phyloP scores from a whole-genome alignment of 768 basidiomycete species.

The Lactarius vividus region DNA sequence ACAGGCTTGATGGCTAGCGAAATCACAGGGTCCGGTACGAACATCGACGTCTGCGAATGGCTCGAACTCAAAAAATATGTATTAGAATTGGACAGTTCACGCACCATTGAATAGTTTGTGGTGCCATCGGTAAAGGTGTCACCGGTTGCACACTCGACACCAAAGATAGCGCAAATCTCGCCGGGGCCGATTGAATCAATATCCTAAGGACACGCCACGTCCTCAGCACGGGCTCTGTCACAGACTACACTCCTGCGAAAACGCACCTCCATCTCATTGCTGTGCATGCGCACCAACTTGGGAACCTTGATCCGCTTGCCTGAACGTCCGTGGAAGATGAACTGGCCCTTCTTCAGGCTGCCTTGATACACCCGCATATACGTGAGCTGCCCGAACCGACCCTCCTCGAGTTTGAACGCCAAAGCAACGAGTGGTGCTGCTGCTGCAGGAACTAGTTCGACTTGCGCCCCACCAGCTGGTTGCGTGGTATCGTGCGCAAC shows the following conservation, averaged over 20 bases:
- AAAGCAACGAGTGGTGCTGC: slow-evolving; percentile 87
- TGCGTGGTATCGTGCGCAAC: slow-evolving; percentile 81
- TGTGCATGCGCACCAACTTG: slow-evolving; percentile 94
- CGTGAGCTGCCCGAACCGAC: slow-evolving; percentile 93
- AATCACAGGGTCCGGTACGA: slow-evolving; percentile 97
- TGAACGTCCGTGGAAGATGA: slow-evolving; percentile 89
- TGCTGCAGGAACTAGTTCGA: slow-evolving; percentile 78
- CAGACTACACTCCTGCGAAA: not conserved
- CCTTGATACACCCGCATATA: slow-evolving; percentile 99
- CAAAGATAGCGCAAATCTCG: slow-evolving; percentile 99
- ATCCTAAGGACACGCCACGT: slow-evolving; percentile 51
- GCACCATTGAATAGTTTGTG: slow-evolving; percentile 88
- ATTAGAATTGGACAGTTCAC: slow-evolving; percentile 29
- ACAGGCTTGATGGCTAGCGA: slow-evolving; percentile 91
- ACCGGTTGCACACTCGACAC: slow-evolving; percentile 96
- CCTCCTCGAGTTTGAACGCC: slow-evolving; percentile 99
- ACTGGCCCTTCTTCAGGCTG: slow-evolving; percentile 76
- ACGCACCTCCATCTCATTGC: slow-evolving; percentile 96
- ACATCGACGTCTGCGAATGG: slow-evolving; percentile 83
- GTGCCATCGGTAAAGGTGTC: slow-evolving; percentile 97
- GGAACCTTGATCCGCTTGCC: slow-evolving; percentile 98
- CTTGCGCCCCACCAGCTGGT: slow-evolving; percentile 60
- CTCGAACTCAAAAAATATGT: not conserved
- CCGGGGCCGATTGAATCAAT: slow-evolving; percentile 92
- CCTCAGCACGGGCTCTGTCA: not conserved